Evolutionary conservation across 2,329 filamentous ascomycete genomes (phyloP).

Genomic region (Epichloe elymi): DNA sequence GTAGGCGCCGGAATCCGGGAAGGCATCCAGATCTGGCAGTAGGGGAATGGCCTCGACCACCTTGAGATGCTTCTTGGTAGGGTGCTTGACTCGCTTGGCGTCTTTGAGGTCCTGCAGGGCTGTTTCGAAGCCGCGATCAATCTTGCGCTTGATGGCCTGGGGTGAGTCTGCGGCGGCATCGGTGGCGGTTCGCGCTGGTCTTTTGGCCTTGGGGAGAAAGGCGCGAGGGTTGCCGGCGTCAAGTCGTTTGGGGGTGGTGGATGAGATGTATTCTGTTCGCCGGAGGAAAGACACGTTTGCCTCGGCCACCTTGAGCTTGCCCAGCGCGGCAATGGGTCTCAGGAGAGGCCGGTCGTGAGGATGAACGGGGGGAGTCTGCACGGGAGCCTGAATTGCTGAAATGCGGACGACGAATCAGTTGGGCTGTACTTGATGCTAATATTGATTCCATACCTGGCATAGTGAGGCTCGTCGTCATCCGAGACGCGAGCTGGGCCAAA

Average conservation of each 20-base stretch:
- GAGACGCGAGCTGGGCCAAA: background rate
- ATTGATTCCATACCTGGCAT: no score
- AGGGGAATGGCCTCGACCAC: slow-evolving; percentile 48
- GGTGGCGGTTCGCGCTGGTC: slow-evolving; percentile 34
- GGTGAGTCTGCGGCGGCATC: slow-evolving; percentile 47
- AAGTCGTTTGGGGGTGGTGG: slow-evolving; percentile 36
- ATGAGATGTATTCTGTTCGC: slow-evolving; percentile 88
- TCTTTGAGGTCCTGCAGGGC: slow-evolving; percentile 42
- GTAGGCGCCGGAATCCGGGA: slow-evolving; percentile 56
- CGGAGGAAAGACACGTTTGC: slow-evolving; percentile 84
- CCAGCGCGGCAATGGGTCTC: slow-evolving; percentile 69
- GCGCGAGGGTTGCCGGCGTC: slow-evolving; percentile 30
- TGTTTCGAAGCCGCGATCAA: slow-evolving; percentile 45
- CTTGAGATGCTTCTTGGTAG: slow-evolving; percentile 42
- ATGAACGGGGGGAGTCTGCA: slow-evolving; percentile 58
- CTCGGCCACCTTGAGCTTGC: slow-evolving; percentile 66
- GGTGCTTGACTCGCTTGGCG: slow-evolving; percentile 41
- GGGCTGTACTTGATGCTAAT: background rate
- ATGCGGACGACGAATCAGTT: slow-evolving; percentile 3
- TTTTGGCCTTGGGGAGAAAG: slow-evolving; percentile 21
- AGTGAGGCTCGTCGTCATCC: no score
- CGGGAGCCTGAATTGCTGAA: slow-evolving; percentile 67
- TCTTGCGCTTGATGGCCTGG: slow-evolving; percentile 55
- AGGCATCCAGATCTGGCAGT: slow-evolving; percentile 53
- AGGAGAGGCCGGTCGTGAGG: slow-evolving; percentile 76